Evolutionary conservation across 257 asterid species (phyloP), one percentile per base, ranked within the genome.

Genomic region (Solanum clarkiae): DNA sequence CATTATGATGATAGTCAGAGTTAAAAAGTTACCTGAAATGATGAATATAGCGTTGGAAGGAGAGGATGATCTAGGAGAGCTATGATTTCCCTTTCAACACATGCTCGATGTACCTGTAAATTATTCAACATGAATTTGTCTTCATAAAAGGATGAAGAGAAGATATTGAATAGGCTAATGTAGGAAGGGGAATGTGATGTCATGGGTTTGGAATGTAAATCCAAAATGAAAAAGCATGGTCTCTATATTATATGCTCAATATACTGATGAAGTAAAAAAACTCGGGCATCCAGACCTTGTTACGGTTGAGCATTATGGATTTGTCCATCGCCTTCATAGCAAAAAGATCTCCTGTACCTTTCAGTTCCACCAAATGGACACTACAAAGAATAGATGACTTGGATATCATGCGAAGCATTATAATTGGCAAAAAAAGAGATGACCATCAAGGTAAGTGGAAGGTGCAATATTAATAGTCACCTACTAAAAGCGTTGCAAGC

Each of bases 311-410:
- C 98, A 97, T 97, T 90, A 94, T 84, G 82, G 98, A 87, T 89
- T 97, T 97, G 84, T 97, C 99, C 99, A 97, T 97, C 81, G 99
- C 98, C 90, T 97, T 97, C 98, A 97, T 97, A 74, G 99, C 99
- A 89, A 91, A 97, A 80, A 94, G 84, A 77, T 90, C 92, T 85
- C 93, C 96, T 22, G 91, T 88, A 65, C 95, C 94, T 71, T 90
- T 91, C 83, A 97, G 90, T 89, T 97, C 98, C 92, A 97, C 99
- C 96, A 97, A 89, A 92, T 97, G 98, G 88, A 97, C 99, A 91
- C 99, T 97, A 94, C 91, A 90, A 63, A 82, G 86, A 77, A 66
- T 56, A 82, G 51, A 75, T 45, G 57, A 45, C 20, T 45, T 72
- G 13, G 13, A 72, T 72, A 72, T 72, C 57, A 72, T 72, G 80